phyloP scores from a whole-genome alignment of 495 filamentous ascomycete genomes.

The Trichoderma erinaceum region DNA sequence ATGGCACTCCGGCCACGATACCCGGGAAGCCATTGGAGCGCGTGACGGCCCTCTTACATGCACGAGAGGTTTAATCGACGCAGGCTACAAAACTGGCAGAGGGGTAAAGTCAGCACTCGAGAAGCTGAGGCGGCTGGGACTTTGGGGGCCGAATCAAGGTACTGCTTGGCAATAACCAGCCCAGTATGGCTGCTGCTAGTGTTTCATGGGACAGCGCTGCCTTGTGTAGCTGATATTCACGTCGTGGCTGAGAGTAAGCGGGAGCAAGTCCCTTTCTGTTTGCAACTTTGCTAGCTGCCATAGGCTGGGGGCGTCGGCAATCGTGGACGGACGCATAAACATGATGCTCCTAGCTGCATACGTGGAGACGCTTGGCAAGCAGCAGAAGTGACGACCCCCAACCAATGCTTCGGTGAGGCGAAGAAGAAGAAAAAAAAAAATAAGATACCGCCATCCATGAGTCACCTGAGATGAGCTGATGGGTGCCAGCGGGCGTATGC shows the following conservation, averaged over 20 bases:
- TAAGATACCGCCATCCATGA: neutral
- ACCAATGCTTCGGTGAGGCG: slow-evolving; percentile 1
- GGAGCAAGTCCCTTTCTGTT: neutral
- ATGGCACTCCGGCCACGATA: too few relatives aligned
- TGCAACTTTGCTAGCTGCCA: neutral
- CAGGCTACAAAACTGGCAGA: too few relatives aligned
- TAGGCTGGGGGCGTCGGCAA: neutral
- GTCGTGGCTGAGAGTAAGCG: neutral
- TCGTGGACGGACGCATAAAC: neutral
- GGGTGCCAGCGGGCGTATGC: neutral
- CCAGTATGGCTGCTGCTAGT: neutral
- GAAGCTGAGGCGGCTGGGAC: neutral
- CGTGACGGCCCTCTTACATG: too few relatives aligned
- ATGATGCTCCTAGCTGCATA: neutral
- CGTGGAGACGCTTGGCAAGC: neutral
- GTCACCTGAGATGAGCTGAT: neutral
- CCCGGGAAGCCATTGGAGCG: too few relatives aligned
- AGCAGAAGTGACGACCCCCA: neutral
- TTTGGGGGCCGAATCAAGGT: neutral
- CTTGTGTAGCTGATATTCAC: neutral
- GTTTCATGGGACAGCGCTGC: neutral
- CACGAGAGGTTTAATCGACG: too few relatives aligned
- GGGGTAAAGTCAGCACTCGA: neutral
- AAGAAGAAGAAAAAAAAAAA: neutral
- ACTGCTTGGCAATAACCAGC: too few relatives aligned